Conservation (phyloP, 2,329 filamentous ascomycete genomes). For the Xylaria sp. region DNA sequence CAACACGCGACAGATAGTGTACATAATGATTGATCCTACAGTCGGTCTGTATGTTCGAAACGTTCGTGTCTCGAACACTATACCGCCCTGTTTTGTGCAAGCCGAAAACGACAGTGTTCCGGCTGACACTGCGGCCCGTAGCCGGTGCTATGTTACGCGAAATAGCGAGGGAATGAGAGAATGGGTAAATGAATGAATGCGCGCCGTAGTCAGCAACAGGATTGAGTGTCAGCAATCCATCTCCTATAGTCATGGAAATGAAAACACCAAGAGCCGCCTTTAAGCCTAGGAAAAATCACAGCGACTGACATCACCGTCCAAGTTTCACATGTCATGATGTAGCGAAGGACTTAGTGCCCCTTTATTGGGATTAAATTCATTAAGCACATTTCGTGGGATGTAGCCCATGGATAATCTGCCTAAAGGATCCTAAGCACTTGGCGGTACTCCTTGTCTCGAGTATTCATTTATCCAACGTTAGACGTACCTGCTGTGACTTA, state of each 20-base stretch:
- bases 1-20: constrained; percentile 2
- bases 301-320: constrained; percentile 11
- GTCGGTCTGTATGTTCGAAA: neutral
- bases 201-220: neutral
- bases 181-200: neutral
- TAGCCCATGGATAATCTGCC: neutral
- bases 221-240: neutral
- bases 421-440: no score
- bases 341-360: neutral
- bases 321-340: neutral
- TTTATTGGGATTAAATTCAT: neutral
- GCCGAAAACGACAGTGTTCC: neutral
- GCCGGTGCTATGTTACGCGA: neutral
- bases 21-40: constrained; percentile 13
- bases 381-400: neutral
- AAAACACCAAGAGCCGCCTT: neutral
- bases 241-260: neutral
- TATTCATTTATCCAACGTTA: no score
- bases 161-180: neutral
- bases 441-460: no score
- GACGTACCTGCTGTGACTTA: no score
- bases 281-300: neutral
- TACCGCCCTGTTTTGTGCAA: neutral
- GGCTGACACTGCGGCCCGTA: neutral
- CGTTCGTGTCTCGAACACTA: neutral